Percentiles rank a stretch among this genome's conserved stretches.
Evolutionary conservation across 2,329 filamentous ascomycete species (phyloP).

Genomic region (Plectosphaerella cucumerina): DNA sequence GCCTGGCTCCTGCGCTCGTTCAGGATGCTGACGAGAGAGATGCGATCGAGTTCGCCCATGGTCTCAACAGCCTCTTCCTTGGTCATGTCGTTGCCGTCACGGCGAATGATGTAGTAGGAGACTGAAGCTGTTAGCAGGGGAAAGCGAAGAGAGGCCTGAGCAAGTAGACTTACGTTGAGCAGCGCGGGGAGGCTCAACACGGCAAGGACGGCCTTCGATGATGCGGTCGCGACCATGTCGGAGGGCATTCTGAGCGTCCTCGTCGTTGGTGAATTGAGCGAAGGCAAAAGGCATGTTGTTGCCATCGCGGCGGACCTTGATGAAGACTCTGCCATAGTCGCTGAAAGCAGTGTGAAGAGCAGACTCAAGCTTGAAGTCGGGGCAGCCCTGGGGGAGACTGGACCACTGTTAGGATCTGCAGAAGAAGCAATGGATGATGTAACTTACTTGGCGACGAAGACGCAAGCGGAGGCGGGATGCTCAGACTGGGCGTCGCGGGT

Average conservation of each 20-base stretch:
- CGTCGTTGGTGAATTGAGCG: constrained; percentile 53
- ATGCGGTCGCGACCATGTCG: constrained; percentile 38
- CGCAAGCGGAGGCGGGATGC: constrained; percentile 52
- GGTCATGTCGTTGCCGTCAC: constrained; percentile 30
- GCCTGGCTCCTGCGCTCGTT: constrained; percentile 21
- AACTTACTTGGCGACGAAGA: constrained; percentile 64
- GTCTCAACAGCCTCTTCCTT: constrained; percentile 39
- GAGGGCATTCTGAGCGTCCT: constrained; percentile 46
- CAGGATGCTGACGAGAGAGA: constrained; percentile 14
- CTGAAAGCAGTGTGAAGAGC: constrained; percentile 50
- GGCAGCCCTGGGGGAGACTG: constrained; percentile 45
- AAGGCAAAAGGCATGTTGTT: constrained; percentile 60
- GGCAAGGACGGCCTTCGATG: constrained; percentile 53
- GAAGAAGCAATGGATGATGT: constrained; percentile 1
- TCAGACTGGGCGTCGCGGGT: constrained; percentile 42
- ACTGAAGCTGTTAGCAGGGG: constrained; percentile 27
- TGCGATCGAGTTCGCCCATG: constrained; percentile 20
- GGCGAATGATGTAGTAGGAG: constrained; percentile 42
- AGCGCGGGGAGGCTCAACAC: constrained; percentile 56
- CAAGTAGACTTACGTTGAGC: constrained; percentile 37
- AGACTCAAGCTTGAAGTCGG: constrained; percentile 36
- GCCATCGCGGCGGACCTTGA: constrained; percentile 59
- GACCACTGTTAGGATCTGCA: constrained; percentile 9
- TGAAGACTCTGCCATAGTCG: constrained; percentile 51
- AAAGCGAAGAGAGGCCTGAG: neutral